Evolutionary conservation across 2,329 filamentous ascomycete species (phyloP), one percentile per base, ranked within the genome.

Genomic region (Pseudofabraea citricarpa): DNA sequence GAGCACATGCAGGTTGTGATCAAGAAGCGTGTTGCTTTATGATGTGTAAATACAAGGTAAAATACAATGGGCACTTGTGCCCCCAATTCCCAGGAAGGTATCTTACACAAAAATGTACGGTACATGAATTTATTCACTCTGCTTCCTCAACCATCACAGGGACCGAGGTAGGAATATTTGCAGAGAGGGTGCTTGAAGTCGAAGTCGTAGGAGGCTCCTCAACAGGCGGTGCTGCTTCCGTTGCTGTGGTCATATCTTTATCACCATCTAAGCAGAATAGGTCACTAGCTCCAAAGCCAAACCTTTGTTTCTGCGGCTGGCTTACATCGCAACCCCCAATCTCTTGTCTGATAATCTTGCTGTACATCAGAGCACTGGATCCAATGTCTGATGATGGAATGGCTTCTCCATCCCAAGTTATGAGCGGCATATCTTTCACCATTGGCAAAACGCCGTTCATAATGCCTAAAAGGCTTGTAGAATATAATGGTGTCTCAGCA

Each of bases 371-470:
- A 2, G 80, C 75, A 2, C 64, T 62, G 2, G 60, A 56, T 6
- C 67, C 65, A 2, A 81, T 51, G 1, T 68, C 66, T 4, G 56
- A 58, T 1, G 67, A 50, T 2, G 60, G 62, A 9, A 69, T 63
- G n/a, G 55, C 51, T 16, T 69, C 64, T 1, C 87, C 87, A 20
- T 82, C 72, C 73, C 83, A 86, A 2, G 75, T 70, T 13, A 94
- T 55, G 6, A 85, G 55, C 1, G 85, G 80, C 39, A 84, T 57
- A 42, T 71, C 62, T 24, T 64, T 52, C 31, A 77, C 61, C 12
- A 66, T 56, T 9, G 68, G 61, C 31, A 81, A 58, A 0, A 60
- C 50, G 0, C 71, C 74, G 1, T 62, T 64, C 33, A 73, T 67
- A 18, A 71, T 73, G 20, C 71, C 69, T 3, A 83, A 58, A 31